These are phyloP conservation scores for Scheffersomyces stipitis DNA, from an alignment of 805 yeast genomes.

Conservation along the genomic window DNA sequence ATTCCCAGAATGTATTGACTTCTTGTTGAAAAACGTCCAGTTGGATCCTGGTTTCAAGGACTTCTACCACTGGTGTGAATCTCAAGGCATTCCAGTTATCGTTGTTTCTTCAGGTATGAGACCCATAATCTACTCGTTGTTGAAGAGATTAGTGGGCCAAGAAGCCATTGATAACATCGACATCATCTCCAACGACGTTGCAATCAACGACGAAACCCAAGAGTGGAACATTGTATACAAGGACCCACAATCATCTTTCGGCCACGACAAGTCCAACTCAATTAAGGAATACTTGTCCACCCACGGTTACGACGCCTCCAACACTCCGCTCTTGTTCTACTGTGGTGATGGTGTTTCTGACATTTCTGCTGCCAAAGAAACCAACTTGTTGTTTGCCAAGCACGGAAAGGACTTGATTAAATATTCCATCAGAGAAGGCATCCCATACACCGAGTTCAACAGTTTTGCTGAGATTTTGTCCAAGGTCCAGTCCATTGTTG, in stretches of 20 bases:
- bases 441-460: slow-evolving; percentile 83
- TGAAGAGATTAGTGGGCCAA: slow-evolving; percentile 72
- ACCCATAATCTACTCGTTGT: slow-evolving; percentile 80
- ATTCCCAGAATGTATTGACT: slow-evolving; percentile 77
- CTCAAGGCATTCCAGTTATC: slow-evolving; percentile 73
- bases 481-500: slow-evolving; percentile 57
- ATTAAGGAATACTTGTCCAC: slow-evolving; percentile 51
- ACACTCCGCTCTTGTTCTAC: slow-evolving; percentile 70
- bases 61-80: slow-evolving; percentile 77
- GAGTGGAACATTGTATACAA: slow-evolving; percentile 84
- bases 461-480: slow-evolving; percentile 70
- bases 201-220: slow-evolving; percentile 48
- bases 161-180: slow-evolving; percentile 49
- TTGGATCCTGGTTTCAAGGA: slow-evolving; percentile 89
- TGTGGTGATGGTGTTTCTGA: slow-evolving; percentile 99
- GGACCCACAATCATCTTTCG: slow-evolving; percentile 79
- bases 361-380: slow-evolving; percentile 90
- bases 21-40: slow-evolving; percentile 59
- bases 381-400: slow-evolving; percentile 91
- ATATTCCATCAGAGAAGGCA: slow-evolving; percentile 74
- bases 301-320: slow-evolving; percentile 27
- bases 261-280: slow-evolving; percentile 90
- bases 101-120: slow-evolving; percentile 93
- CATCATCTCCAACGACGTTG: slow-evolving; percentile 70
- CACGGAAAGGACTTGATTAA: slow-evolving; percentile 86